Conservation (phyloP, 2,329 filamentous ascomycete genomes). For the Lecanicillium sp. region DNA sequence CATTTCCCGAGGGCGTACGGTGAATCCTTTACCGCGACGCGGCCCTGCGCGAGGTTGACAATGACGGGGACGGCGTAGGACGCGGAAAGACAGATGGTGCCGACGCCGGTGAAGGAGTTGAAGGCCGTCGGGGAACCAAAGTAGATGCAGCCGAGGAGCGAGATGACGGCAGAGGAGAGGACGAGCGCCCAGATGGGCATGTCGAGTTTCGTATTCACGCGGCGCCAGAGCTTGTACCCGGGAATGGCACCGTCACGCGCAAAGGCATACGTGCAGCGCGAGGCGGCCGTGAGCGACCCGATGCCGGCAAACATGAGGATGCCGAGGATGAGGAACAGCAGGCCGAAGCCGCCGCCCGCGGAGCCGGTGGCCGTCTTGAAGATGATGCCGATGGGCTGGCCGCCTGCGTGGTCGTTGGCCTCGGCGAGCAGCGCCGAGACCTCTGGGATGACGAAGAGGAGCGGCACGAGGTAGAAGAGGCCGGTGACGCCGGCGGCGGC, state of each 20-base stretch:
- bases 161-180: constrained; percentile 63
- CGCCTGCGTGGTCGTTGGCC: constrained; percentile 42
- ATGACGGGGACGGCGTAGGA: constrained; percentile 73
- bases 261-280: constrained; percentile 70
- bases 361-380: constrained; percentile 74
- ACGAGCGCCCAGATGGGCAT: constrained; percentile 66
- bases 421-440: constrained; percentile 57
- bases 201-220: constrained; percentile 58
- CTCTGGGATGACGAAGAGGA: constrained; percentile 70
- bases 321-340: constrained; percentile 69
- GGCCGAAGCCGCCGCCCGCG: constrained; percentile 64
- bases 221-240: constrained; percentile 59
- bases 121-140: constrained; percentile 73
- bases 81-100: constrained; percentile 69
- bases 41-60: constrained; percentile 60
- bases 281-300: constrained; percentile 67
- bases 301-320: constrained; percentile 73
- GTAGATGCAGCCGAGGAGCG: constrained; percentile 69
- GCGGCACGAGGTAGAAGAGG: constrained; percentile 59
- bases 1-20: constrained; percentile 64
- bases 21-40: constrained; percentile 59
- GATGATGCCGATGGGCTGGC: constrained; percentile 68
- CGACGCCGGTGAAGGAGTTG: constrained; percentile 73
- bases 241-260: constrained; percentile 70
- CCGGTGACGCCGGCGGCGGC: constrained; percentile 59